Conservation (phyloP, 768 basidiomycete species). For the Mrakia blollopis region DNA sequence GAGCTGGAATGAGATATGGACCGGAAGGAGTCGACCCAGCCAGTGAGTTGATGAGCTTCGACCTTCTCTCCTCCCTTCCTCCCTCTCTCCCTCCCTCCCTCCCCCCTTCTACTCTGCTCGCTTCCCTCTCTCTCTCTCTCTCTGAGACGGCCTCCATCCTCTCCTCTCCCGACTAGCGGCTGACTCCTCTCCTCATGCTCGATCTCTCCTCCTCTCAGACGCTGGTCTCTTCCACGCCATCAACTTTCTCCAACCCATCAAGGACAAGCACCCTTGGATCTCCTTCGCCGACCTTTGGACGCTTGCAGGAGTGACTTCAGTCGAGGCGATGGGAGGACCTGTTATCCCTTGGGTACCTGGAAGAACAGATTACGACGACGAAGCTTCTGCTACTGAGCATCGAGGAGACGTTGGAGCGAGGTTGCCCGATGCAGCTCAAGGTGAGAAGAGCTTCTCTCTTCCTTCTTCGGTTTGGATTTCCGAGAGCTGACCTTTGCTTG, state of each 20-base stretch:
- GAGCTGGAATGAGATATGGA: slow-evolving; percentile 43
- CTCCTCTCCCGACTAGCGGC: no score
- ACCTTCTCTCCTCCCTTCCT: not conserved
- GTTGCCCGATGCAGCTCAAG: slow-evolving; percentile 44
- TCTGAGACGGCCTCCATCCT: no score
- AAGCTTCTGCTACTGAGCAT: slow-evolving; percentile 39
- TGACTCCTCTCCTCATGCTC: not conserved
- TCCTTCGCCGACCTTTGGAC: slow-evolving; percentile 30
- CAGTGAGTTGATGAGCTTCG: no score
- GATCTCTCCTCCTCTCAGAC: not conserved
- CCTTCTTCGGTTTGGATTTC: not conserved
- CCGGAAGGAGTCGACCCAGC: slow-evolving; percentile 35
- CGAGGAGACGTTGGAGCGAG: slow-evolving; percentile 40
- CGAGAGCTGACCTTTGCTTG: not conserved
- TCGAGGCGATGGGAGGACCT: slow-evolving; percentile 43
- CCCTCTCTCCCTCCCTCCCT: slow-evolving; percentile 17
- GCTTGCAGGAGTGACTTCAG: slow-evolving; percentile 43
- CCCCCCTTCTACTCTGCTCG: slow-evolving; percentile 36
- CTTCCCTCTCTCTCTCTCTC: not conserved
- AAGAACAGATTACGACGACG: slow-evolving; percentile 42
- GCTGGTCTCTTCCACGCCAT: slow-evolving; percentile 42
- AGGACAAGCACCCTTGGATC: slow-evolving; percentile 45
- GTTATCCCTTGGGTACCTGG: slow-evolving; percentile 44
- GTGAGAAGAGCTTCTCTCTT: slow-evolving; percentile 24
- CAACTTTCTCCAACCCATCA: slow-evolving; percentile 44